Percentiles rank a stretch among this genome's conserved stretches.
phyloP scores from a whole-genome alignment of 2,329 filamentous ascomycete genomes.

The Aspergillus spinulosporus region DNA sequence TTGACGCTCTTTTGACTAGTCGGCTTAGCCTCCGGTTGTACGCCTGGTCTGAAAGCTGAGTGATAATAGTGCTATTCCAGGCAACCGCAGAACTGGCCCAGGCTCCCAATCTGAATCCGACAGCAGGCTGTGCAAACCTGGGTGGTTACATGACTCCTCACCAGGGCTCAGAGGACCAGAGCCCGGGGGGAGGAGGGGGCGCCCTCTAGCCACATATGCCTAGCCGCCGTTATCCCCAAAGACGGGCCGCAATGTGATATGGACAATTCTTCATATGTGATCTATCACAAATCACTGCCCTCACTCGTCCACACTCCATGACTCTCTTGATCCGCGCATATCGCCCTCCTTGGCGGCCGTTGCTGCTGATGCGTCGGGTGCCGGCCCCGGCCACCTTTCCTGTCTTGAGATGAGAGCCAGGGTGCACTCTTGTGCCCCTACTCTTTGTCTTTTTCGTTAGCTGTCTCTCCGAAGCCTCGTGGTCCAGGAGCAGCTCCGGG shows the following conservation, averaged over 20 bases:
- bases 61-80: neutral
- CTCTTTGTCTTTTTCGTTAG: neutral
- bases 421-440: neutral
- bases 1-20: neutral
- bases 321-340: neutral
- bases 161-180: neutral
- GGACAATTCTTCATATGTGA: neutral
- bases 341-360: neutral
- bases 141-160: slow-evolving; percentile 1
- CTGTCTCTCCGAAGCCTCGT: neutral
- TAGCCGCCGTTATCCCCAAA: neutral
- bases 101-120: neutral
- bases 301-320: neutral
- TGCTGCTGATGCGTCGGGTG: neutral
- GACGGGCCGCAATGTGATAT: neutral
- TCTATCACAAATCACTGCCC: neutral
- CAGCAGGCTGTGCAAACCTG: neutral
- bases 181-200: neutral
- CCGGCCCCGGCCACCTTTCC: neutral
- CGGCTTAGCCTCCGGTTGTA: neutral
- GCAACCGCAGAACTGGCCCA: neutral
- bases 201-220: neutral
- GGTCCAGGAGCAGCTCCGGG: neutral
- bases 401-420: neutral
- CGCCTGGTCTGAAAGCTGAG: neutral